Conservation (phyloP, 306 rosid species). For the Vigna mungo region DNA sequence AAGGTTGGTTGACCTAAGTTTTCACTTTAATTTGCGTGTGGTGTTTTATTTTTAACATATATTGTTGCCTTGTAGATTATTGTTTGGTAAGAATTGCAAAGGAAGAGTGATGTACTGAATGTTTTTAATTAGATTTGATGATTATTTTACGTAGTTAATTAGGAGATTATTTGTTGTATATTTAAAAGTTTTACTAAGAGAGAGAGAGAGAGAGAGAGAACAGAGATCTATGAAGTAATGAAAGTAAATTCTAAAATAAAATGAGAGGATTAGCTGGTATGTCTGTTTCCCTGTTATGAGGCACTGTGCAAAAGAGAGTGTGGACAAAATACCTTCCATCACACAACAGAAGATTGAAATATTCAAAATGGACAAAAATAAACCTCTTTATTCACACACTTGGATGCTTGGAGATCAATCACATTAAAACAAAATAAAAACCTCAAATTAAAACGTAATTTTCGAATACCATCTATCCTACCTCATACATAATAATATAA, state of each 20-base stretch:
- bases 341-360: neutral
- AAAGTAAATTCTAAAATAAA: neutral
- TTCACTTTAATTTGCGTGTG: conserved; percentile 24
- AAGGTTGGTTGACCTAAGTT: conserved; percentile 43
- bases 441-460: neutral
- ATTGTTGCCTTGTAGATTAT: neutral
- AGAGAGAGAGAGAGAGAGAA: neutral
- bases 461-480: no score
- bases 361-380: conserved; percentile 23
- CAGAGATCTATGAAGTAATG: neutral
- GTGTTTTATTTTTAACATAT: neutral
- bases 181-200: neutral
- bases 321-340: conserved; percentile 38
- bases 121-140: neutral
- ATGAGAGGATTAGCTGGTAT: neutral
- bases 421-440: neutral
- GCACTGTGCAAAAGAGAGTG: conserved; percentile 32
- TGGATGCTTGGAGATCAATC: neutral
- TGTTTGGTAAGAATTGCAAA: neutral
- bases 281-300: neutral
- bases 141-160: neutral
- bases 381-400: conserved; percentile 11
- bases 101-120: neutral
- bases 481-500: no score
- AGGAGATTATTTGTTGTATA: neutral